A percentile compares a stretch with the other conserved stretches of the same genome.
Conservation (phyloP, 805 yeast species). For the Maudiozyma pseudohumilis region DNA sequence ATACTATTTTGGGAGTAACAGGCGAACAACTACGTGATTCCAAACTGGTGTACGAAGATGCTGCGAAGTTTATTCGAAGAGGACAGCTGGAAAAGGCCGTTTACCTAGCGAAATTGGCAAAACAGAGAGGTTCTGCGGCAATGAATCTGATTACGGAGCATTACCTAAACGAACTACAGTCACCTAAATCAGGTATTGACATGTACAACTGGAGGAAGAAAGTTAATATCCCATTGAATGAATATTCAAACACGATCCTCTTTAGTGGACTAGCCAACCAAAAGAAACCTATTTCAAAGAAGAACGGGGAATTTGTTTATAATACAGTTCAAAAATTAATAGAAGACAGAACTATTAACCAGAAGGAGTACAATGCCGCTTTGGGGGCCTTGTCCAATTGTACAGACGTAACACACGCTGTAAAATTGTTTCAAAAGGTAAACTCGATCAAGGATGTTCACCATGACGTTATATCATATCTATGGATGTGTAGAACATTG, state of each 20-base stretch:
- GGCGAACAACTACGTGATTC: slow-evolving; percentile 52
- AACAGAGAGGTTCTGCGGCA: slow-evolving; percentile 44
- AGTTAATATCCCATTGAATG: slow-evolving; percentile 47
- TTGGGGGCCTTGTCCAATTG: slow-evolving; percentile 37
- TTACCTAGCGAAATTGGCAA: slow-evolving; percentile 39
- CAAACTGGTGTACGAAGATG: slow-evolving; percentile 43
- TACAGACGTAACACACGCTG: slow-evolving; percentile 30
- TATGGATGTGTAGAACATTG: slow-evolving; percentile 18
- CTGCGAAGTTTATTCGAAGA: slow-evolving; percentile 39
- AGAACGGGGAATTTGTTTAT: slow-evolving; percentile 29
- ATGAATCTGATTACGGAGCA: slow-evolving; percentile 53
- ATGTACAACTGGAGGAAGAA: slow-evolving; percentile 47
- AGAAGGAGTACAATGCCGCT: slow-evolving; percentile 38
- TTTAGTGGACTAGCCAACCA: slow-evolving; percentile 37
- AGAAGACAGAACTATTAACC: slow-evolving; percentile 26
- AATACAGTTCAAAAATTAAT: slow-evolving; percentile 28
- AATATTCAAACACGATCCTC: slow-evolving; percentile 37
- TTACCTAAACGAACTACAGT: slow-evolving; percentile 33
- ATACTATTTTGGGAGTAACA: slow-evolving; percentile 49
- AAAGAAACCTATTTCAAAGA: slow-evolving; percentile 23
- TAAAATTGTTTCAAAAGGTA: slow-evolving; percentile 30
- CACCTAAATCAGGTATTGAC: slow-evolving; percentile 40
- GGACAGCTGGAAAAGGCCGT: slow-evolving; percentile 46
- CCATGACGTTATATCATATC: slow-evolving; percentile 19
- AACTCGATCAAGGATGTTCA: slow-evolving; percentile 11